Conservation (phyloP, 495 filamentous ascomycete species). For the Daldinia bambusicola region DNA sequence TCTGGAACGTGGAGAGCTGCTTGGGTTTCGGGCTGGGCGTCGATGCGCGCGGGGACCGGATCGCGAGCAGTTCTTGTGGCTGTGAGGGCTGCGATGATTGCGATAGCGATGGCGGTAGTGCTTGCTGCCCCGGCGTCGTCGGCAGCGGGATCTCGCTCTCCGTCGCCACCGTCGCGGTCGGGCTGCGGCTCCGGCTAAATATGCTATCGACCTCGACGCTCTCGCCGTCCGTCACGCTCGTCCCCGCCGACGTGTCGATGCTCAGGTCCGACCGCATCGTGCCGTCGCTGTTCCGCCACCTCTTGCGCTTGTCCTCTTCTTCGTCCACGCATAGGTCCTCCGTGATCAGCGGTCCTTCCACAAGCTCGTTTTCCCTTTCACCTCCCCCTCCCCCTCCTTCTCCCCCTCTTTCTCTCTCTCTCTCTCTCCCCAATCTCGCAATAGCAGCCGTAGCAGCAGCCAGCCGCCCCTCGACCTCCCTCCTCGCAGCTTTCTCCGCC, state of each 20-base stretch:
- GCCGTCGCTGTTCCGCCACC: slow-evolving; percentile 63
- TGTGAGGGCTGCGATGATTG: no score
- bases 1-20: slow-evolving; percentile 60
- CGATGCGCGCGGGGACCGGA: slow-evolving; percentile 6
- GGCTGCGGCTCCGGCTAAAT: slow-evolving; percentile 68
- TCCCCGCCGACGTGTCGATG: slow-evolving; percentile 54
- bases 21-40: not conserved
- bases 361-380: slow-evolving; percentile 46
- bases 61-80: not conserved
- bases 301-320: slow-evolving; percentile 55
- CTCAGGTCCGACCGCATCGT: slow-evolving; percentile 56
- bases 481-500: slow-evolving; percentile 65
- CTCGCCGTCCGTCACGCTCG: slow-evolving; percentile 65
- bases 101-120: not conserved
- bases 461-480: slow-evolving; percentile 54
- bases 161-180: slow-evolving; percentile 56
- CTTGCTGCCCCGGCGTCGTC: no score
- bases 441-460: no score
- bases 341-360: slow-evolving; percentile 47
- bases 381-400: slow-evolving; percentile 58
- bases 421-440: no score
- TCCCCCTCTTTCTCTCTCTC: slow-evolving; percentile 63
- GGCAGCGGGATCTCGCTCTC: slow-evolving; percentile 32
- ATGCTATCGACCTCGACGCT: slow-evolving; percentile 68
- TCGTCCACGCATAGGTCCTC: slow-evolving; percentile 66